phyloP scores from a whole-genome alignment of 306 rosid species.

The Calophaca sinica region DNA sequence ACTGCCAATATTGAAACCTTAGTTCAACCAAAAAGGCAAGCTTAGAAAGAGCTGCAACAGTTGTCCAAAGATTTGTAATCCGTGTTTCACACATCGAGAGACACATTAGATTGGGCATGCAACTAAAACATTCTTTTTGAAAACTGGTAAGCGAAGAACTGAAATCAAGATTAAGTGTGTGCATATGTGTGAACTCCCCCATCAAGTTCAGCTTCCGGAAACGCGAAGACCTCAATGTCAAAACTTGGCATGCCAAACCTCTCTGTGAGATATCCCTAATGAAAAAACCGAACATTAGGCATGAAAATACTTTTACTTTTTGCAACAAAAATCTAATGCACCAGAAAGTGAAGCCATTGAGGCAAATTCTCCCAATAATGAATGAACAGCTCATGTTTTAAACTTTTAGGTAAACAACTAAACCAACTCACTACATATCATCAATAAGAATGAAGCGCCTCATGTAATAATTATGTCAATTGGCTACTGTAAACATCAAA shows the following conservation, averaged over 20 bases:
- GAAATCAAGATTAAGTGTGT: slow-evolving; percentile 82
- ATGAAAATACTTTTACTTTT: slow-evolving; percentile 18
- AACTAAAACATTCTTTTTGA: slow-evolving; percentile 71
- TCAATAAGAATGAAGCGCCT: slow-evolving; percentile 33
- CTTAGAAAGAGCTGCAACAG: slow-evolving; percentile 76
- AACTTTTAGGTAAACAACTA: slow-evolving; percentile 23
- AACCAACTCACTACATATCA: slow-evolving; percentile 36
- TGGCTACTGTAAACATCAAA: background rate
- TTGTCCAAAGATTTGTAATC: slow-evolving; percentile 88
- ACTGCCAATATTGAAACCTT: slow-evolving; percentile 76
- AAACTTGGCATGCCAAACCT: slow-evolving; percentile 82
- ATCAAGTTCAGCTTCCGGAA: slow-evolving; percentile 75
- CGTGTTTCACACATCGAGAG: slow-evolving; percentile 85
- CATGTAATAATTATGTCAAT: slow-evolving; percentile 11
- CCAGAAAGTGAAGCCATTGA: slow-evolving; percentile 34
- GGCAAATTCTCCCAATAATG: slow-evolving; percentile 40
- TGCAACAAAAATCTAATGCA: slow-evolving; percentile 24
- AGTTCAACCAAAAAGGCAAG: slow-evolving; percentile 81
- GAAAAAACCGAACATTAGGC: slow-evolving; percentile 46
- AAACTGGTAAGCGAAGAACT: slow-evolving; percentile 71
- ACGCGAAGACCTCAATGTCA: slow-evolving; percentile 66
- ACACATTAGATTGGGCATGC: slow-evolving; percentile 81
- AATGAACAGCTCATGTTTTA: slow-evolving; percentile 15
- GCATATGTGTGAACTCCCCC: slow-evolving; percentile 73
- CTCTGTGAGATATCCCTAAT: slow-evolving; percentile 71